phyloP scores from a whole-genome alignment of 108 stramenopile species.

The Discostella stelligeroides region DNA sequence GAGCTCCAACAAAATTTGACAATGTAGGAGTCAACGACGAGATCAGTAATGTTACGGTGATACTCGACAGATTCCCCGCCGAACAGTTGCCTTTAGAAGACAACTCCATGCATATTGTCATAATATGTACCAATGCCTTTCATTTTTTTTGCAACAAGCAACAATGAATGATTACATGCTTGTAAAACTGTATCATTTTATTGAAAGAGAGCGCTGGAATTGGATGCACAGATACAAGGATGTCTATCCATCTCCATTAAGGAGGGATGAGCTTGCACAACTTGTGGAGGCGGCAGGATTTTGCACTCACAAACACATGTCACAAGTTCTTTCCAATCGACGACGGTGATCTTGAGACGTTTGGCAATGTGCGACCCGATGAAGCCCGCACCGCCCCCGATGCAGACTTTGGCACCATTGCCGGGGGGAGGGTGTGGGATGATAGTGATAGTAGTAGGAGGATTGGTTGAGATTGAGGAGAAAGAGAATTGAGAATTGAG shows the following conservation, averaged over 20 bases:
- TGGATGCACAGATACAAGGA: not conserved
- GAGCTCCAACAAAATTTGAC: constrained; percentile 5
- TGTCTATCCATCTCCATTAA: constrained; percentile 19
- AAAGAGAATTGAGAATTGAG: no score
- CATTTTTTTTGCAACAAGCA: constrained; percentile 23
- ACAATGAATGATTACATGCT: constrained; percentile 8
- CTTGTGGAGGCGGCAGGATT: constrained; percentile 17
- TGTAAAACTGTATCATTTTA: constrained; percentile 14
- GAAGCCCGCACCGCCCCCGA: no score
- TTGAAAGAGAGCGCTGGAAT: constrained; percentile 25
- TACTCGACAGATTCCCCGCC: constrained; percentile 13
- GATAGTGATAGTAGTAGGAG: no score
- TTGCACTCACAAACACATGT: not conserved
- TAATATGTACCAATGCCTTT: constrained; percentile 28
- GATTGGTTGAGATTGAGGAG: no score
- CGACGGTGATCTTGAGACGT: no score
- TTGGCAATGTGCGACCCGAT: no score
- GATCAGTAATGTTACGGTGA: not conserved
- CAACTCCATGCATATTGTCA: constrained; percentile 7
- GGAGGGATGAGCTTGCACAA: not conserved
- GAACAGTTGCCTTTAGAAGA: constrained; percentile 20
- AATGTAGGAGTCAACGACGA: not conserved
- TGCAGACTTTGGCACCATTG: no score
- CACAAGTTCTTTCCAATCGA: no score
- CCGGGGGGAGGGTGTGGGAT: no score